Evolutionary conservation across 768 basidiomycete species (phyloP), one percentile per base, ranked within the genome.

Genomic region (Serendipita sp.): DNA sequence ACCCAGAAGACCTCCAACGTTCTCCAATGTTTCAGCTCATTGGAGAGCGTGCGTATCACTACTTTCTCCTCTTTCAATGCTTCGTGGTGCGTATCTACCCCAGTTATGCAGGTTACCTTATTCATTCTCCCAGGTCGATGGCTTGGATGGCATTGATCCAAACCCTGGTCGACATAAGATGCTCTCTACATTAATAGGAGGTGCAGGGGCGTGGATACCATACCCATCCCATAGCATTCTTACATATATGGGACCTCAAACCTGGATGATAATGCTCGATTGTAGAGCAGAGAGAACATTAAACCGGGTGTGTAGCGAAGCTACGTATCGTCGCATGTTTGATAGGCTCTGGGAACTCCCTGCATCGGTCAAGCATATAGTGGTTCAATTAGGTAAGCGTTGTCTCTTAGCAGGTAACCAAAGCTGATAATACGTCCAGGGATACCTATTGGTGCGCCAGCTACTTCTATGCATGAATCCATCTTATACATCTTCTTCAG

Each of bases 41-140:
- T 64, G 95, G 94, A 3, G 74, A 83, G 0, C 78, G 88, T 68
- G 91, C 86, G 23, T 96, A 93, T 75, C 94, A 94, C 73, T 94
- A 85, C 78, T 99, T 85, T 76, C 78, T 95, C 23, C 78, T 99
- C 1, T 98, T 99, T 78, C 95, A 99, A 69, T 90, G 89, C 69
- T 94, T 94, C 73, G 83, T 88, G 69, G 85, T 87, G 67, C 82
- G 89, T 88, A 69, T 63, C 81, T 63, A 67, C 46, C 23, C 63
- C 10, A 11, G 64, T 63, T 63, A 15, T 13, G 34, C 65, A 62
- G 65, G 23, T 18, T 58, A 36, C 16, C 15, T 18, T 38, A 32
- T 38, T 47, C 38, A 2, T 32, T 16, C 41, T 30, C 44, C 65
- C 8, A 41, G 23, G 3, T 38, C 11, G 89, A 84, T 66, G 83